Conservation (phyloP, 2,329 filamentous ascomycete genomes). For the Westerdykella ornata region DNA sequence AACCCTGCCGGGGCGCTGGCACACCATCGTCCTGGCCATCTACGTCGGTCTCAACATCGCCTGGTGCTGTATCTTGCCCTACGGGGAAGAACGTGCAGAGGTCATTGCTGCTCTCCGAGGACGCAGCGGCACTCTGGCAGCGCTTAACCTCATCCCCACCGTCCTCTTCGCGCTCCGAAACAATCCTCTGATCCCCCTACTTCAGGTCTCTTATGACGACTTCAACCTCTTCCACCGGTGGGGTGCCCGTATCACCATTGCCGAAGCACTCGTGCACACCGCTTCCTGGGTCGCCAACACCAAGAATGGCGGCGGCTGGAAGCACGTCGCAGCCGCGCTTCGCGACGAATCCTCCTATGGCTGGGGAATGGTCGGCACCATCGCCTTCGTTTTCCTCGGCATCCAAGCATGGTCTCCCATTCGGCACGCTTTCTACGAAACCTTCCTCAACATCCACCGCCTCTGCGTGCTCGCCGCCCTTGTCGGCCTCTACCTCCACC, state of each 20-base stretch:
- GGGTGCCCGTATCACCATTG: constrained; percentile 67
- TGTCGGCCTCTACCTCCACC: constrained; percentile 71
- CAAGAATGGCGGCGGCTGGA: constrained; percentile 53
- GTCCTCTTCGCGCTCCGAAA: constrained; percentile 86
- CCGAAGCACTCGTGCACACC: constrained; percentile 65
- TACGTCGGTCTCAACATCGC: constrained; percentile 69
- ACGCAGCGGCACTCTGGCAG: constrained; percentile 72
- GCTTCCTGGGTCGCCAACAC: constrained; percentile 66
- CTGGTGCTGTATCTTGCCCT: constrained; percentile 67
- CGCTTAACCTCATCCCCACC: constrained; percentile 87
- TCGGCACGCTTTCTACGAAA: constrained; percentile 94
- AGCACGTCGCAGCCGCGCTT: constrained; percentile 51
- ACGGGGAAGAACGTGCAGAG: constrained; percentile 41
- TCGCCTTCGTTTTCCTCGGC: constrained; percentile 59
- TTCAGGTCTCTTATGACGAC: constrained; percentile 89
- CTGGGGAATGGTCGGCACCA: constrained; percentile 54
- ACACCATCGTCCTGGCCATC: constrained; percentile 59
- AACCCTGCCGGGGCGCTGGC: constrained; percentile 72
- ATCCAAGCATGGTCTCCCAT: constrained; percentile 69
- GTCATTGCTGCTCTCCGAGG: constrained; percentile 78
- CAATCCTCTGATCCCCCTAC: constrained; percentile 76
- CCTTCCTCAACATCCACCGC: constrained; percentile 84
- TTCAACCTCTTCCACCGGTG: constrained; percentile 88
- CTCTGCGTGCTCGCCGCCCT: constrained; percentile 63
- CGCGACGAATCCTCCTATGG: constrained; percentile 56